Conservation (phyloP, 805 yeast genomes). For the Danielia oregonensis region DNA sequence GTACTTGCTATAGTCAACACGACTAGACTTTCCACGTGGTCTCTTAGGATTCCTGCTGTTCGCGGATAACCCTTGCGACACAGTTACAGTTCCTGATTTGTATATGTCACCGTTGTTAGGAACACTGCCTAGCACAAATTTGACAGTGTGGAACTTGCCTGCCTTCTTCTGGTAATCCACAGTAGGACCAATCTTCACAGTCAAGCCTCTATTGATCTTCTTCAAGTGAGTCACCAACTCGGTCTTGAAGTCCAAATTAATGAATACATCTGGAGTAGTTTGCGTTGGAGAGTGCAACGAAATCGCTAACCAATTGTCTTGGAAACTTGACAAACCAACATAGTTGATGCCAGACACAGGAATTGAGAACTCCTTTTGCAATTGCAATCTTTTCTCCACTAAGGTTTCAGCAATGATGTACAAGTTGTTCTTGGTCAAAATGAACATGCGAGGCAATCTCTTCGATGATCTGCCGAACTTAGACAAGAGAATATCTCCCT, state of each 20-base stretch:
- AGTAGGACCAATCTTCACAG: conserved; percentile 64
- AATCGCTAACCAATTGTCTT: conserved; percentile 91
- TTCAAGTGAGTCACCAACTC: conserved; percentile 77
- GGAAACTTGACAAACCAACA: conserved; percentile 67
- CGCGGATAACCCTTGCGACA: conserved; percentile 74
- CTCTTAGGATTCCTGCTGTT: conserved; percentile 65
- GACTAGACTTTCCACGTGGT: conserved; percentile 54
- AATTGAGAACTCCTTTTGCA: conserved; percentile 61
- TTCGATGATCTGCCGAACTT: conserved; percentile 92
- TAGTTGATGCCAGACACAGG: conserved; percentile 57
- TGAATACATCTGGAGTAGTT: conserved; percentile 68
- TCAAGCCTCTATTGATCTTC: conserved; percentile 52
- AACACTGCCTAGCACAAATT: conserved; percentile 54
- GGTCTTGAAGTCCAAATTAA: conserved; percentile 83
- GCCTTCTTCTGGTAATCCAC: conserved; percentile 89
- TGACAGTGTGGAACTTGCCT: conserved; percentile 74
- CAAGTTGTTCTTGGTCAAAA: conserved; percentile 60
- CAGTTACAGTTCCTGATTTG: conserved; percentile 85
- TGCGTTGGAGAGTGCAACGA: conserved; percentile 46
- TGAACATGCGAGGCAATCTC: conserved; percentile 66
- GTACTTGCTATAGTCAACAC: conserved; percentile 42
- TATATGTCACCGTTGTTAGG: conserved; percentile 70
- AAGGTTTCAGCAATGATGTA: conserved; percentile 72
- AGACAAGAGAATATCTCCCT: conserved; percentile 76
- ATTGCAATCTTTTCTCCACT: conserved; percentile 52